These are phyloP conservation scores for Kwoniella dejecticola DNA, from an alignment of 768 basidiomycete genomes.

Conservation along the genomic window DNA sequence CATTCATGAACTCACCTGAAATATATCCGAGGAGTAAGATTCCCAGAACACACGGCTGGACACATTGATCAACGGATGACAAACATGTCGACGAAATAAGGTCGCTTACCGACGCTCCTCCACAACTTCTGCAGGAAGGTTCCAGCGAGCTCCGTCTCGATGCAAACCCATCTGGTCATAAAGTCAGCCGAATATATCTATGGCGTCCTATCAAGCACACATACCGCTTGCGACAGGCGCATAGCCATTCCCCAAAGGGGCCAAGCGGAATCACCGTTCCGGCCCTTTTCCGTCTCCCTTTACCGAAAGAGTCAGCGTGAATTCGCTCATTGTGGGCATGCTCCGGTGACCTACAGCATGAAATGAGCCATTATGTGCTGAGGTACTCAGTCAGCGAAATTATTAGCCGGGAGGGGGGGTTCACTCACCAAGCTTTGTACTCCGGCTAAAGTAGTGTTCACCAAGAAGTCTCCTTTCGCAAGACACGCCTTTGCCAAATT, in stretches of 20 bases:
- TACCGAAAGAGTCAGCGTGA: not conserved
- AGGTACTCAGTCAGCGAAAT: not conserved
- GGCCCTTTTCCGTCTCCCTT: conserved; percentile 26
- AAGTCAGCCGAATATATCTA: not conserved
- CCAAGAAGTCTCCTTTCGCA: conserved; percentile 23
- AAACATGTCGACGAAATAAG: not conserved
- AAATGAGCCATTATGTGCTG: conserved; percentile 7
- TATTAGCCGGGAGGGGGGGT: not conserved
- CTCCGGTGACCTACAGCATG: not conserved
- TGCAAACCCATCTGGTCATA: conserved; percentile 30
- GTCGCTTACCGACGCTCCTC: conserved; percentile 16
- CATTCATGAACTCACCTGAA: conserved; percentile 6
- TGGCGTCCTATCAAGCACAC: not conserved
- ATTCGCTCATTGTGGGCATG: too few species aligned
- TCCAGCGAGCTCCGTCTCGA: conserved; percentile 20
- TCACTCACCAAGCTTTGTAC: conserved; percentile 27
- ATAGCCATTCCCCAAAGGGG: conserved; percentile 33
- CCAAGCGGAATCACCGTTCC: conserved; percentile 35
- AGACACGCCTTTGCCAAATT: conserved; percentile 18
- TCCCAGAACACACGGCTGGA: conserved; percentile 24
- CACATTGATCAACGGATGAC: not conserved
- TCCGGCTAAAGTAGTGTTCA: conserved; percentile 24
- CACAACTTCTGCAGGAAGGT: conserved; percentile 17
- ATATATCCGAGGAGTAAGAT: conserved; percentile 5
- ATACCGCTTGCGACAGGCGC: conserved; percentile 23